Evolutionary conservation across 2,329 filamentous ascomycete genomes (phyloP).

Genomic region (Parafenestella ontariensis): DNA sequence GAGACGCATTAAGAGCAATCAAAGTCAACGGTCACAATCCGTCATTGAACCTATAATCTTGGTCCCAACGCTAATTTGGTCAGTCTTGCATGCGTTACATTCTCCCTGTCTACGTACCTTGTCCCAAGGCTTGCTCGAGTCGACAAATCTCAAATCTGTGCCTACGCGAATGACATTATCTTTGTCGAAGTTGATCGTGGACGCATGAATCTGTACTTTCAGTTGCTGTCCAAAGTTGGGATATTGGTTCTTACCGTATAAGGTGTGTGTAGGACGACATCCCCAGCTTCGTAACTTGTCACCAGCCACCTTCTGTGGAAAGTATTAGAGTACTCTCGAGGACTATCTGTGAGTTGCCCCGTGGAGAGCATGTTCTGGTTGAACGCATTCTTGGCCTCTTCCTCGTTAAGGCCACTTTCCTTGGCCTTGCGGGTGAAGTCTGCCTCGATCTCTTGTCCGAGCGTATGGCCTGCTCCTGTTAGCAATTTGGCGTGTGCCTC

Average conservation of each 20-base stretch:
- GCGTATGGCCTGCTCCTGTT: constrained; percentile 44
- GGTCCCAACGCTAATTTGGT: constrained; percentile 38
- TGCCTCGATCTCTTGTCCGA: constrained; percentile 60
- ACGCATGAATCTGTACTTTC: constrained; percentile 61
- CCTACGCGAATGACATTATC: constrained; percentile 62
- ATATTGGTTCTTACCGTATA: constrained; percentile 24
- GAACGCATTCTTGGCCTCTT: constrained; percentile 54
- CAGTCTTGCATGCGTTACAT: background rate
- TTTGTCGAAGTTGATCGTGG: constrained; percentile 62
- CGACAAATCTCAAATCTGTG: constrained; percentile 64
- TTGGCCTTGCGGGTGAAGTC: constrained; percentile 59
- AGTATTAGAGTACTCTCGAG: constrained; percentile 53
- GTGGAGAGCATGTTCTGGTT: constrained; percentile 67
- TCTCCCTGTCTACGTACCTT: constrained; percentile 42
- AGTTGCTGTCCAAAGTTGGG: background rate
- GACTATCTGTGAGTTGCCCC: constrained; percentile 61
- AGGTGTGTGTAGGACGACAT: constrained; percentile 54
- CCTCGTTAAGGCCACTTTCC: constrained; percentile 58
- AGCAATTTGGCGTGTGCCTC: background rate
- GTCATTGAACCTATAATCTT: constrained; percentile 41
- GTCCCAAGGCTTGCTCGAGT: constrained; percentile 60
- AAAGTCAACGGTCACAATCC: constrained; percentile 21
- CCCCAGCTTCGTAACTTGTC: constrained; percentile 62
- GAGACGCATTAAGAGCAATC: background rate
- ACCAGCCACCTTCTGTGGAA: constrained; percentile 59